A percentile compares a stretch with the other conserved stretches of the same genome.
phyloP scores from a whole-genome alignment of 139 green algal species.

The Chlorella ohadii region DNA sequence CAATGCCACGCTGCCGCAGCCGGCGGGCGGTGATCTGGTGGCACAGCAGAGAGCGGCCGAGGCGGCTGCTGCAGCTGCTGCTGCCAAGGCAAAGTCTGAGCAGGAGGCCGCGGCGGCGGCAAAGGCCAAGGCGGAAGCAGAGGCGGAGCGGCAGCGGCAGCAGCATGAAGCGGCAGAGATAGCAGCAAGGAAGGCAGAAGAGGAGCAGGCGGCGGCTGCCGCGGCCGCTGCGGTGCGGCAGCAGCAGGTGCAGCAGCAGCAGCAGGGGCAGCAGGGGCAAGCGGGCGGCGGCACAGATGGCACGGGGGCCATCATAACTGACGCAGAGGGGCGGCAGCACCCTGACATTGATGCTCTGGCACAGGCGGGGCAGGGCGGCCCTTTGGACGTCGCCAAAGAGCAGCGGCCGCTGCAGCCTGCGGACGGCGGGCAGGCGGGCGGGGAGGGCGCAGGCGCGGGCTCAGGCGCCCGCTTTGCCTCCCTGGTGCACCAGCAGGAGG shows the following conservation, averaged over 20 bases:
- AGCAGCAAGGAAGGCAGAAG: background rate
- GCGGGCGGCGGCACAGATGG: background rate
- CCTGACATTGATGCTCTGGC: constrained; percentile 7
- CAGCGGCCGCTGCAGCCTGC: background rate
- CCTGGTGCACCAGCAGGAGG: background rate
- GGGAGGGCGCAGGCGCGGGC: background rate
- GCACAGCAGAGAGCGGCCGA: background rate
- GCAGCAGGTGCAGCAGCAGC: background rate
- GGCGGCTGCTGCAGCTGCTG: background rate
- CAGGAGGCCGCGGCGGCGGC: background rate
- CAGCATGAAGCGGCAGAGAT: background rate
- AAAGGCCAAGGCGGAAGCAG: background rate
- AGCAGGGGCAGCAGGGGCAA: background rate
- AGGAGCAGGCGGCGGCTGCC: background rate
- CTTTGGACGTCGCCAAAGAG: background rate
- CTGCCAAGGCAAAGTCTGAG: background rate
- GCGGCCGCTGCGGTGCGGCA: background rate
- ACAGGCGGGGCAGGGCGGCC: background rate
- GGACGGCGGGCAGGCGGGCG: background rate
- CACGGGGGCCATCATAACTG: too few species aligned
- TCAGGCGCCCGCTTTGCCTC: background rate
- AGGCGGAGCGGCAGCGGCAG: background rate
- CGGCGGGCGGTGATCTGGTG: background rate
- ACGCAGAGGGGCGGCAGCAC: constrained; percentile 5
- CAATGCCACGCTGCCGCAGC: background rate